Evolutionary conservation across 768 basidiomycete species (phyloP), one percentile per base, ranked within the genome.

Genomic region (Udeniomyces megalosporus): DNA sequence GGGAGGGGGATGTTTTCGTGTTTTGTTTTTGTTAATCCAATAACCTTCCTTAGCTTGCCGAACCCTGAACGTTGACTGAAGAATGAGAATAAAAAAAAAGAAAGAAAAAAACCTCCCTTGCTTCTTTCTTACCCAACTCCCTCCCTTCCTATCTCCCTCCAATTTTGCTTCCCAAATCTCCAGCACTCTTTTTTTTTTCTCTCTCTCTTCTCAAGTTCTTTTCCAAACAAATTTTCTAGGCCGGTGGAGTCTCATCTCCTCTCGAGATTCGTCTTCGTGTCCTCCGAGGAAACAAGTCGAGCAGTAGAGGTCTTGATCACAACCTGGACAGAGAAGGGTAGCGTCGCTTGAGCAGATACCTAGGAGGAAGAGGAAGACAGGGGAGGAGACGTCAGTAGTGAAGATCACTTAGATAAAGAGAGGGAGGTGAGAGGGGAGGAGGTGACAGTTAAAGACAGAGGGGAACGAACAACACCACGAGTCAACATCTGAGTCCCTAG

Each of bases 331-430:
- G 26, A 59, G 34, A 22, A 59, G 49, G 20, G 42, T 32, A 32
- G 58, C 58, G n/a, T 59, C 58, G 4, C 47, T 28, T 11, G 58
- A 59, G 32, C 58, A 59, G 31, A 59, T 59, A 11, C 42, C 58
- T 59, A 47, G 1, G 47, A 12, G 11, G 24, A 12, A 35, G n/a
- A 32, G 24, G 29, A 22, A n/a, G 8, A 22, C 24, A 28, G 7
- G 20, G 12, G 46, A 1, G 45, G 26, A 45, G 2, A 28, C 17
- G 29, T 24, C 22, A 57, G 38, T 28, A n/a, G 26, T 1, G 56
- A 31, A 29, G 29, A 48, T 31, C n/a, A n/a, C n/a, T n/a, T n/a
- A n/a, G n/a, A n/a, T n/a, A n/a, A 17, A 42, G 38, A 42, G 38
- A 20, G 31, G 50, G 50, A 8, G 11, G 24, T 26, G 26, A n/a